Conservation (phyloP, 169 alveolate species). For the Blepharisma undulans region DNA sequence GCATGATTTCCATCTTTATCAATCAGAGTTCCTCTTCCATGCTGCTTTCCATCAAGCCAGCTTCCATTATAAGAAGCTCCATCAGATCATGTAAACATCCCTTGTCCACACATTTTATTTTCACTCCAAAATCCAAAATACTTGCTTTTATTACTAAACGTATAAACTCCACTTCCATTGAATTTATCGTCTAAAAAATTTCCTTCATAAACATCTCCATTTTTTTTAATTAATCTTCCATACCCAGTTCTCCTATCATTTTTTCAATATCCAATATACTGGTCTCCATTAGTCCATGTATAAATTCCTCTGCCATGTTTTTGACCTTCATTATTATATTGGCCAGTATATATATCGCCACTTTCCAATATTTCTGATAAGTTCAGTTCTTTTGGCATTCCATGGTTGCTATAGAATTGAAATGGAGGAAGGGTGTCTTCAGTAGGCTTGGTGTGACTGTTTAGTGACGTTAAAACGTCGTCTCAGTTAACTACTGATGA, state of each 20-base stretch:
- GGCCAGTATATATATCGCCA: background rate
- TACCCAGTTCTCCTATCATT: conserved; percentile 53
- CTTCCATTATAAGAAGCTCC: conserved; percentile 35
- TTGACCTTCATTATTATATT: conserved; percentile 64
- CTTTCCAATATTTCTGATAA: background rate
- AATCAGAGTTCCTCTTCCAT: conserved; percentile 41
- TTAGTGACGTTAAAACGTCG: background rate
- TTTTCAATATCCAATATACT: conserved; percentile 96
- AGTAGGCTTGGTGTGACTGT: background rate
- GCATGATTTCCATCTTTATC: conserved; percentile 47
- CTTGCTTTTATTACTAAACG: conserved; percentile 26
- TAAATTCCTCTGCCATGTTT: conserved; percentile 91
- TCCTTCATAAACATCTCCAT: conserved; percentile 84
- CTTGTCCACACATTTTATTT: conserved; percentile 40
- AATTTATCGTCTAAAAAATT: conserved; percentile 86
- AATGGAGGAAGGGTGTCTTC: background rate
- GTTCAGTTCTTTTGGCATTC: background rate
- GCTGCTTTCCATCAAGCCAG: conserved; percentile 30
- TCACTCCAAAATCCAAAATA: conserved; percentile 21
- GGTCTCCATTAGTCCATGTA: conserved; percentile 92
- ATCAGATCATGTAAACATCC: conserved; percentile 43
- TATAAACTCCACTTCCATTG: conserved; percentile 85
- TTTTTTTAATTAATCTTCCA: background rate
- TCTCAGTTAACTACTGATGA: background rate
- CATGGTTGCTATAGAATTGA: background rate